These are phyloP conservation scores for Ogataea pini DNA, from an alignment of 805 yeast species.

Conservation along the genomic window DNA sequence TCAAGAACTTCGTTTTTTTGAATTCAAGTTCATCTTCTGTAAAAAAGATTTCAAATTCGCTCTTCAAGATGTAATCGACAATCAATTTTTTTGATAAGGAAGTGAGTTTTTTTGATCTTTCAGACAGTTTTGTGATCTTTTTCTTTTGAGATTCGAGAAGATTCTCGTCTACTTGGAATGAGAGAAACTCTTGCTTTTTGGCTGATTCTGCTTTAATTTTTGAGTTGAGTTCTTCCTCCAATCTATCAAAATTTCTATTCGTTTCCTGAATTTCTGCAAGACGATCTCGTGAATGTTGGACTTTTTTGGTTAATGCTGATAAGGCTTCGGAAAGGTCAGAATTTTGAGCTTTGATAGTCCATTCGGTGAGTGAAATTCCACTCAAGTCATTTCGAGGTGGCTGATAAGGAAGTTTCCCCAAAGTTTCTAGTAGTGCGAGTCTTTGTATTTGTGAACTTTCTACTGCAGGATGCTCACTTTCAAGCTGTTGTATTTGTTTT, in stretches of 20 bases:
- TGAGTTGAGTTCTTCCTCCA: slow-evolving; percentile 10
- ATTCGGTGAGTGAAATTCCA: slow-evolving; percentile 30
- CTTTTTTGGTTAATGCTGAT: not conserved
- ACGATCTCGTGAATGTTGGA: not conserved
- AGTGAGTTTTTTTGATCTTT: slow-evolving; percentile 26
- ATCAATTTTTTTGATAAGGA: slow-evolving; percentile 29
- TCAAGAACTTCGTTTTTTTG: slow-evolving; percentile 27
- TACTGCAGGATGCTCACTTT: not conserved
- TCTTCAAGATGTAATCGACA: slow-evolving; percentile 30
- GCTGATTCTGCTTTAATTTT: slow-evolving; percentile 13
- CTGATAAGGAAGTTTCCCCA: slow-evolving; percentile 30
- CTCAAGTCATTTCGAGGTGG: slow-evolving; percentile 33
- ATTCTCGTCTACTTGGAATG: slow-evolving; percentile 4
- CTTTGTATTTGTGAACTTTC: slow-evolving; percentile 12
- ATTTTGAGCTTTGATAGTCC: slow-evolving; percentile 14
- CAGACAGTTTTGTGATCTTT: slow-evolving; percentile 18
- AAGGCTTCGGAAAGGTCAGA: slow-evolving; percentile 11
- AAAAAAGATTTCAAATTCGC: slow-evolving; percentile 28
- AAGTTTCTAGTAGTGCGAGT: slow-evolving; percentile 27
- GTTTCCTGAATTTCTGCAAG: slow-evolving; percentile 11
- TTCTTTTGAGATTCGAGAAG: slow-evolving; percentile 6
- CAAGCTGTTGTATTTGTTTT: slow-evolving; percentile 17
- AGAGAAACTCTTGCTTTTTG: slow-evolving; percentile 9
- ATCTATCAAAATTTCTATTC: slow-evolving; percentile 6
- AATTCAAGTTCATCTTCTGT: slow-evolving; percentile 20